phyloP scores from a whole-genome alignment of 169 alveolate species.

The Babesia gibsoni region DNA sequence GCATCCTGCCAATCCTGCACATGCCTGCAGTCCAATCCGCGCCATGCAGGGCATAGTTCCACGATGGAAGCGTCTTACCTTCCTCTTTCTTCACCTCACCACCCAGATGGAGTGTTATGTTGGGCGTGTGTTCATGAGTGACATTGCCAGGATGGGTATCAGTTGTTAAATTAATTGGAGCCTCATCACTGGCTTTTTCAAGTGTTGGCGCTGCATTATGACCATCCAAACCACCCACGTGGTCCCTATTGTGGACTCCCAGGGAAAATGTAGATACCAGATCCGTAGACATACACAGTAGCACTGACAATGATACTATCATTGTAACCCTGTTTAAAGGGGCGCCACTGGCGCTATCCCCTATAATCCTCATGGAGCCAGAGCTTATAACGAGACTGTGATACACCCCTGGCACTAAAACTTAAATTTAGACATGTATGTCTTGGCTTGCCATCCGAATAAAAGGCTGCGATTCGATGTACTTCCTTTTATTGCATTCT shows the following conservation, averaged over 20 bases:
- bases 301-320: constrained; percentile 4
- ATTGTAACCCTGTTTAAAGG: too few relatives aligned
- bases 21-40: constrained; percentile 75
- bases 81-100: neutral
- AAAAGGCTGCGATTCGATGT: too few relatives aligned
- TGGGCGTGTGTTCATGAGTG: neutral
- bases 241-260: neutral
- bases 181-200: neutral
- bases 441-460: too few relatives aligned
- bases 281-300: neutral
- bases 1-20: constrained; percentile 72
- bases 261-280: neutral
- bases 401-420: too few relatives aligned
- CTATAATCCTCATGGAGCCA: too few relatives aligned
- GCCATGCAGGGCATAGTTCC: constrained; percentile 77
- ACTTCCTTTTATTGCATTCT: too few relatives aligned
- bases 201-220: neutral
- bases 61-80: constrained; percentile 8
- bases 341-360: too few relatives aligned
- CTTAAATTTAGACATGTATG: too few relatives aligned
- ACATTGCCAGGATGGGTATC: neutral
- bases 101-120: neutral
- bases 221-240: neutral
- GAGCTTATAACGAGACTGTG: too few relatives aligned
- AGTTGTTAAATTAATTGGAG: neutral